Conservation (phyloP, 176 grass and related monocot genomes). For the Aegilops tauschii region DNA sequence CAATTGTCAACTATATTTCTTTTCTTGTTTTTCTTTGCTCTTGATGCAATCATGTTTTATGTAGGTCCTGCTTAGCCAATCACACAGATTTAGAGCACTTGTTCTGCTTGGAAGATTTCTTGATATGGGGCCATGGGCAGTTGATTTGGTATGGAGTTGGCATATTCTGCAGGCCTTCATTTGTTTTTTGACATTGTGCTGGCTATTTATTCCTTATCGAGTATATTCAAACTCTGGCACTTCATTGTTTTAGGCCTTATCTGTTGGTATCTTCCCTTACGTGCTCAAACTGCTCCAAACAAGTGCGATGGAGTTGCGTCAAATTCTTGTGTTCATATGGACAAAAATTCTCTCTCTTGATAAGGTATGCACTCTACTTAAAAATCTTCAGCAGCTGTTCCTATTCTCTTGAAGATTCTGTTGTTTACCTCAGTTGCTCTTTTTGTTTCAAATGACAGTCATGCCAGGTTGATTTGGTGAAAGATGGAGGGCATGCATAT, state of each 20-base stretch:
- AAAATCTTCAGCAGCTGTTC: not conserved
- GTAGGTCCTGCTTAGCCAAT: slow-evolving; percentile 94
- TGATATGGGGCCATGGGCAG: slow-evolving; percentile 99
- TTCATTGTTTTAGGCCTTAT: slow-evolving; percentile 69
- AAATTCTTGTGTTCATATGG: slow-evolving; percentile 99
- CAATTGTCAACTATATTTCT: slow-evolving; percentile 13
- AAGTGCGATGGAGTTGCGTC: slow-evolving; percentile 79
- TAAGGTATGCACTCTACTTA: slow-evolving; percentile 50
- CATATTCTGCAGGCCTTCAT: slow-evolving; percentile 12
- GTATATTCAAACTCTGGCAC: slow-evolving; percentile 12
- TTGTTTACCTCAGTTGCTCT: slow-evolving; percentile 10
- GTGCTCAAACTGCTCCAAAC: slow-evolving; percentile 98
- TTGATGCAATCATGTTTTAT: slow-evolving; percentile 28
- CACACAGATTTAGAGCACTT: slow-evolving; percentile 92
- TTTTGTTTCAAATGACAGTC: slow-evolving; percentile 51
- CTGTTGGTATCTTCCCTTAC: slow-evolving; percentile 97
- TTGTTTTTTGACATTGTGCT: not conserved
- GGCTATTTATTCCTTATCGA: not conserved
- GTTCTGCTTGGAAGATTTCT: slow-evolving; percentile 99
- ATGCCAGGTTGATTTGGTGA: slow-evolving; percentile 96
- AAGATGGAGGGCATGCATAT: slow-evolving; percentile 92
- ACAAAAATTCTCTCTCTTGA: slow-evolving; percentile 99
- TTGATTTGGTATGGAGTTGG: slow-evolving; percentile 73
- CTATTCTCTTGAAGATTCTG: not conserved
- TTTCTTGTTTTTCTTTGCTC: slow-evolving; percentile 12